Evolutionary conservation across 2,329 filamentous ascomycete species (phyloP), one percentile per base, ranked within the genome.

Genomic region (Chaetoscypha palmicola): DNA sequence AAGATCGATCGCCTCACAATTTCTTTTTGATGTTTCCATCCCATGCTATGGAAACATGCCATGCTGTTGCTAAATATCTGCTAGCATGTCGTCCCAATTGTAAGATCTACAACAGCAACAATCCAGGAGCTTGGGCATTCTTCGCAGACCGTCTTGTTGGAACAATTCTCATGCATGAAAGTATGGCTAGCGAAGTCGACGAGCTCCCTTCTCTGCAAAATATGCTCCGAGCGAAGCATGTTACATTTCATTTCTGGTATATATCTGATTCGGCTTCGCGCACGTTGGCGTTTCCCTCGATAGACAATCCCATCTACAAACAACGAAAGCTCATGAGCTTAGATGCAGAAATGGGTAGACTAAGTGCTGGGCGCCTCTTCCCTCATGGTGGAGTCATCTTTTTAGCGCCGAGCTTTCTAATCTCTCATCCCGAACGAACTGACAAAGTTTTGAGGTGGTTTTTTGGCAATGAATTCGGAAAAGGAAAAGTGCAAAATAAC

Each of bases 361-460:
- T 70, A 4, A 58, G 53, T 5, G 47, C 66, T 24, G 68, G 60
- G 1, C 62, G 63, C 3, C 52, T 76, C 2, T 72, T 75, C 41
- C 70, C 71, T 2, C 56, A 61, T 17, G 69, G 71, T 0, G 60
- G 64, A 5, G 68, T 62, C 4, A 62, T 74, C n/a, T 53, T 74
- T 1, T 54, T 75, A 3, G 73, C 71, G 0, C 72, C 72, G 3
- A 74, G 71, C 49, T 73, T 75, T 38, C 57, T 69, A 2, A 58
- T 72, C 9, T 66, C 69, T 0, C 68, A 74, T 40, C 71, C 72
- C 2, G 52, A 54, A 2, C 62, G 57, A 19, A 56, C 68, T 1
- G 59, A 58, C 21, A 50, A 60, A 1, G 57, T 74, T 16, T 45
- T 76, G 4, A 51, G 61, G 3, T 73, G 69, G 69, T 70, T 65